Evolutionary conservation across 768 basidiomycete species (phyloP).

Genomic region (Mycena polygramma): DNA sequence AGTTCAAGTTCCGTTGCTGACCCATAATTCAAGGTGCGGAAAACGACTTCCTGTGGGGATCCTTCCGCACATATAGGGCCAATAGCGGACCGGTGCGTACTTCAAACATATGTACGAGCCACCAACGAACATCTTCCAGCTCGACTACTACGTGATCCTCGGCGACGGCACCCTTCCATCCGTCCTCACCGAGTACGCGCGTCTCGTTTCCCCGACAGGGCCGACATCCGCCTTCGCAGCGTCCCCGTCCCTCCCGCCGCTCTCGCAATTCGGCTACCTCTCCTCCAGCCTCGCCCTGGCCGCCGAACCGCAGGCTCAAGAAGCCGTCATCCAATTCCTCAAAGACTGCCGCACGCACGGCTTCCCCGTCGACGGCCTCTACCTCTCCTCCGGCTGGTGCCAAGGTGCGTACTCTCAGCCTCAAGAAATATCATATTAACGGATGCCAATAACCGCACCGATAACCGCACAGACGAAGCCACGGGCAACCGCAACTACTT

Average conservation of each 20-base stretch:
- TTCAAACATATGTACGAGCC: not conserved
- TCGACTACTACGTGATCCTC: slow-evolving; percentile 38
- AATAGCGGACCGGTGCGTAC: slow-evolving; percentile 33
- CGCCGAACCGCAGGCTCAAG: slow-evolving; percentile 36
- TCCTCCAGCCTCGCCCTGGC: slow-evolving; percentile 35
- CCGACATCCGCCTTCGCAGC: slow-evolving; percentile 27
- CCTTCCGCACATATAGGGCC: slow-evolving; percentile 36
- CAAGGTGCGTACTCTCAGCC: slow-evolving; percentile 10
- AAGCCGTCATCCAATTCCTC: slow-evolving; percentile 36
- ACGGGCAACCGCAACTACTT: slow-evolving; percentile 38
- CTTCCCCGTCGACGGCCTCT: slow-evolving; percentile 38
- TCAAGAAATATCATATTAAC: too few species aligned
- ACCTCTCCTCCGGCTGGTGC: slow-evolving; percentile 40
- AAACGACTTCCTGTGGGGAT: slow-evolving; percentile 35
- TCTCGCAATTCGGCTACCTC: slow-evolving; percentile 39
- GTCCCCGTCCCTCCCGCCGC: slow-evolving; percentile 36
- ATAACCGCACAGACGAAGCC: slow-evolving; percentile 21
- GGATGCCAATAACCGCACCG: not conserved
- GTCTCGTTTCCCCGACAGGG: slow-evolving; percentile 32
- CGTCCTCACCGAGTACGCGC: slow-evolving; percentile 37
- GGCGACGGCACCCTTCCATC: slow-evolving; percentile 38
- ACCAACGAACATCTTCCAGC: not conserved
- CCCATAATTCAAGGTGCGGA: slow-evolving; percentile 23
- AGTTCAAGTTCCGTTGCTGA: not conserved
- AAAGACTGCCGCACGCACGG: slow-evolving; percentile 36